phyloP scores from a whole-genome alignment of 225 moss, liverwort and hornwort species.

The Polytrichum commune region DNA sequence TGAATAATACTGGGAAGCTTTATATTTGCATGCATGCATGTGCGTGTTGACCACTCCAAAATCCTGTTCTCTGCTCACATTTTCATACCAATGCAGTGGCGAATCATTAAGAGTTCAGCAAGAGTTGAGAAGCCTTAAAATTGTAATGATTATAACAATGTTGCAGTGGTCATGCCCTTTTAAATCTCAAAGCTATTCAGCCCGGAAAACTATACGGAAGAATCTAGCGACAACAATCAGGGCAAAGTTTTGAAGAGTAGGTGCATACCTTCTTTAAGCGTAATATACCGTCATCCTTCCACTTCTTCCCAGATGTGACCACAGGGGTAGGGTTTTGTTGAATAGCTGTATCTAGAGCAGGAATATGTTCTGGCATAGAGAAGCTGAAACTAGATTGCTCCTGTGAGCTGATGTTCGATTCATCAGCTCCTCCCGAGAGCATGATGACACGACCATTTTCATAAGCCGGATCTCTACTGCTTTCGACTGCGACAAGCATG shows the following conservation, averaged over 20 bases:
- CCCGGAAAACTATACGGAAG: too few relatives aligned
- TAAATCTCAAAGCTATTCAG: too few relatives aligned
- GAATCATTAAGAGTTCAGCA: too few relatives aligned
- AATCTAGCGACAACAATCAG: too few relatives aligned
- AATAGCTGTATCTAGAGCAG: background rate
- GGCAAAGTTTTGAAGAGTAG: background rate
- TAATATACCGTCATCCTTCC: conserved; percentile 74
- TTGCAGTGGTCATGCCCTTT: too few relatives aligned
- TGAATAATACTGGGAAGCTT: too few relatives aligned
- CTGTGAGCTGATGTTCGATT: conserved; percentile 30
- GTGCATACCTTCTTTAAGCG: conserved; percentile 68
- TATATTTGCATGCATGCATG: too few relatives aligned
- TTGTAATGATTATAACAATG: too few relatives aligned
- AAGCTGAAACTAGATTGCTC: conserved; percentile 30
- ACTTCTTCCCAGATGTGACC: conserved; percentile 36
- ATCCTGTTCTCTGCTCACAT: too few relatives aligned
- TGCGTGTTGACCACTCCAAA: too few relatives aligned
- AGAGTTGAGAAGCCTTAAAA: too few relatives aligned
- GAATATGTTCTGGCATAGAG: conserved; percentile 10
- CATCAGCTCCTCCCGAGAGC: conserved; percentile 24
- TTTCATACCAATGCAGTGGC: too few relatives aligned
- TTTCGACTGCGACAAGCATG: conserved; percentile 5
- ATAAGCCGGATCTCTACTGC: conserved; percentile 2
- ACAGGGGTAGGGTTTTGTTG: conserved; percentile 7
- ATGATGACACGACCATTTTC: conserved; percentile 11